These are phyloP conservation scores for Schizosaccharomyces osmophilus DNA, from an alignment of 805 yeast species.

Conservation along the genomic window DNA sequence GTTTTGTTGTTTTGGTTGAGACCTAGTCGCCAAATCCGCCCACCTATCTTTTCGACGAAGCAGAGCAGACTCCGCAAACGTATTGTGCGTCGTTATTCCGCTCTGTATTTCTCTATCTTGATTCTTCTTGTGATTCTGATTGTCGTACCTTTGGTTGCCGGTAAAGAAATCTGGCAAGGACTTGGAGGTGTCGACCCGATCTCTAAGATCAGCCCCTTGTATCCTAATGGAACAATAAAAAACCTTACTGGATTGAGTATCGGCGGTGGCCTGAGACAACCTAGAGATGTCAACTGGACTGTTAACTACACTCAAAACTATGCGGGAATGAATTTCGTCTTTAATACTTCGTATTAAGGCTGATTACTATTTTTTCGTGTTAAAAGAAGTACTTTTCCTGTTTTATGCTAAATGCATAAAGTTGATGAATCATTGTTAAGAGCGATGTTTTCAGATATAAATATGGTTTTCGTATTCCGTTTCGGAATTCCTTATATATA, in stretches of 20 bases:
- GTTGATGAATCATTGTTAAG: too few species aligned
- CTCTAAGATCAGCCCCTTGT: neutral
- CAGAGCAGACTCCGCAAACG: conserved; percentile 91
- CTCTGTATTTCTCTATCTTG: conserved; percentile 50
- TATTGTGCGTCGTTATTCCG: conserved; percentile 83
- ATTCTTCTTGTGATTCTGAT: conserved; percentile 49
- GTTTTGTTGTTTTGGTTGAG: conserved; percentile 96
- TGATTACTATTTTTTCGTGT: neutral
- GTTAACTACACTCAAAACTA: neutral
- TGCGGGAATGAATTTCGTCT: neutral
- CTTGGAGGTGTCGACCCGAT: neutral
- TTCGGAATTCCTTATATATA: too few species aligned
- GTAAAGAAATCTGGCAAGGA: neutral
- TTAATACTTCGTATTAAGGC: neutral
- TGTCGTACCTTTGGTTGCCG: conserved; percentile 69
- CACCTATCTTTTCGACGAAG: conserved; percentile 89
- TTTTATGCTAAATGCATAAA: too few species aligned
- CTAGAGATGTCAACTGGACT: neutral
- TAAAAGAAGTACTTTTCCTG: too few species aligned
- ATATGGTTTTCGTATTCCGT: too few species aligned
- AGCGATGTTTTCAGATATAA: too few species aligned
- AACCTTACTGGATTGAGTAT: neutral
- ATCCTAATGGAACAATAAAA: neutral
- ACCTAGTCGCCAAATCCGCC: conserved; percentile 89
- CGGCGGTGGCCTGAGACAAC: neutral